phyloP scores from a whole-genome alignment of 768 basidiomycete species.

The Rhizopogon roseolus region DNA sequence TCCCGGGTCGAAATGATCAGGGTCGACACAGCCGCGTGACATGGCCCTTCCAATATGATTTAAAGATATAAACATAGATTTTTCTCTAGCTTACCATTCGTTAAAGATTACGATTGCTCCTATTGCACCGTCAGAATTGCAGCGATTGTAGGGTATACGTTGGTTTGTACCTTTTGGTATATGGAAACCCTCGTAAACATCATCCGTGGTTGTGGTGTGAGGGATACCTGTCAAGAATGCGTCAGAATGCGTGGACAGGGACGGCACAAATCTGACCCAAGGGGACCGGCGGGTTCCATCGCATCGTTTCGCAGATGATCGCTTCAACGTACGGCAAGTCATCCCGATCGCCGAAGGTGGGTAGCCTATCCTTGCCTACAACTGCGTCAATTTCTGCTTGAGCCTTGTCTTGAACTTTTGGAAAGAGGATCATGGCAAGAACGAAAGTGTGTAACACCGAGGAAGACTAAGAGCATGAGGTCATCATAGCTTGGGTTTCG shows the following conservation, averaged over 20 bases:
- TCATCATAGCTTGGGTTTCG: not conserved
- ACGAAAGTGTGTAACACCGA: conserved; percentile 1
- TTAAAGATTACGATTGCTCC: not conserved
- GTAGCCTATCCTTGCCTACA: no score
- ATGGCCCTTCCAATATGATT: not conserved
- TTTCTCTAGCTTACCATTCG: not conserved
- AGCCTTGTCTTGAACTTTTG: conserved; percentile 4
- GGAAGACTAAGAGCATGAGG: not conserved
- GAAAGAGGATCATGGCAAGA: conserved; percentile 4
- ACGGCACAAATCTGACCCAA: conserved; percentile 1
- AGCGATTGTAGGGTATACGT: not conserved
- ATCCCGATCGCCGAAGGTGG: not conserved
- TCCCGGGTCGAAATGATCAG: not conserved
- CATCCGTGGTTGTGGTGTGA: not conserved
- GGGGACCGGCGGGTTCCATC: conserved; percentile 1
- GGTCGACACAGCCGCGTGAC: not conserved
- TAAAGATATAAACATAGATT: not conserved
- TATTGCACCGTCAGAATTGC: not conserved
- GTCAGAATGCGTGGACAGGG: not conserved
- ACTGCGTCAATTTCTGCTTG: conserved; percentile 5
- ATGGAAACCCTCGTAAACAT: not conserved
- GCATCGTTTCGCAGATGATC: conserved; percentile 4
- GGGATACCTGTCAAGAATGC: not conserved
- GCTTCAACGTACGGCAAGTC: conserved; percentile 5
- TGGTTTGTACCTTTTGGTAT: not conserved